Percentiles rank a stretch among this genome's conserved stretches.
phyloP scores from a whole-genome alignment of 2,329 filamentous ascomycete genomes.

The Neodidymelliopsis sp. region DNA sequence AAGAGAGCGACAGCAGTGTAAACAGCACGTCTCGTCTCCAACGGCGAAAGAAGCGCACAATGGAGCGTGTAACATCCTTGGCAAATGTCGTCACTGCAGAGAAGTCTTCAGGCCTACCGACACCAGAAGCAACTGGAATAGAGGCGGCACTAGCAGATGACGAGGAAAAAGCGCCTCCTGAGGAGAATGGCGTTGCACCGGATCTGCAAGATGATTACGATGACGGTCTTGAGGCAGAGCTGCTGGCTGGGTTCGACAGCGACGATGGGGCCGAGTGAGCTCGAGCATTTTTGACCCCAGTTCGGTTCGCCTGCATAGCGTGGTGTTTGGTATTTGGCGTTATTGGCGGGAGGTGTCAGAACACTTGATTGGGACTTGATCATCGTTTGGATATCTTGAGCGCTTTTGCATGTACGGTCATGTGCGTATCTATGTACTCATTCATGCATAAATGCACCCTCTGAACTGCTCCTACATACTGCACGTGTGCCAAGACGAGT shows the following conservation, averaged over 20 bases:
- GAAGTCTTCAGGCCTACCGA: conserved; percentile 51
- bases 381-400: conserved; percentile 13
- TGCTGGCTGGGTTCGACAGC: conserved; percentile 50
- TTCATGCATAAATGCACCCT: not conserved
- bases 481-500: too few relatives aligned
- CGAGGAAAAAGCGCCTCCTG: conserved; percentile 50
- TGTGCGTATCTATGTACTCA: not conserved
- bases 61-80: conserved; percentile 56
- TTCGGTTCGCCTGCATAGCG: conserved; percentile 46
- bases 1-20: conserved; percentile 51
- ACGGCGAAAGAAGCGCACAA: conserved; percentile 57
- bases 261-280: conserved; percentile 28
- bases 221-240: conserved; percentile 54
- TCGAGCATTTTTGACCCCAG: conserved; percentile 9
- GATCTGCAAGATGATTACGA: conserved; percentile 62
- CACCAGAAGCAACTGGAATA: conserved; percentile 48
- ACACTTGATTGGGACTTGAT: conserved; percentile 9
- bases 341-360: conserved; percentile 19
- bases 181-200: conserved; percentile 36
- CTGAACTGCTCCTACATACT: too few relatives aligned
- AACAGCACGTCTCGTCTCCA: conserved; percentile 52
- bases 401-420: conserved; percentile 9
- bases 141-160: conserved; percentile 49
- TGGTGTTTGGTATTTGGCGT: conserved; percentile 46
- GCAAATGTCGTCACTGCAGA: conserved; percentile 53